Evolutionary conservation across 495 filamentous ascomycete species (phyloP).

Genomic region (Penicillium lividum): DNA sequence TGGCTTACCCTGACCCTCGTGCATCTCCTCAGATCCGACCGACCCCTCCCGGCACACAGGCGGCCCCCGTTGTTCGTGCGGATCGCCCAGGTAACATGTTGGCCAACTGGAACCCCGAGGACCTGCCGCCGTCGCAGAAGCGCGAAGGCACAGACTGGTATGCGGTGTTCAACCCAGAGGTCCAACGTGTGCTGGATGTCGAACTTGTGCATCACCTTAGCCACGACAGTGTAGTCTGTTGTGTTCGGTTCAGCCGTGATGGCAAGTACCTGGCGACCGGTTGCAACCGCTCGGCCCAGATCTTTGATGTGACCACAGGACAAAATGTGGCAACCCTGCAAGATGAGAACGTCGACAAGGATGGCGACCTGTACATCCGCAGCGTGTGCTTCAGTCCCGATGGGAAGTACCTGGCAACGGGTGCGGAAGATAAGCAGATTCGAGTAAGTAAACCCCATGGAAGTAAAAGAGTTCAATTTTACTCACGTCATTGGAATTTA

Average conservation of each 20-base stretch:
- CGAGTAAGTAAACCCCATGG: conserved; percentile 56
- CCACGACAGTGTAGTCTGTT: conserved; percentile 89
- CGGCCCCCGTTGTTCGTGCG: conserved; percentile 46
- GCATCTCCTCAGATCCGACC: conserved; percentile 88
- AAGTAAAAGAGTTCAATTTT: neutral
- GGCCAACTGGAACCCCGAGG: conserved; percentile 83
- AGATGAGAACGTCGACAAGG: conserved; percentile 80
- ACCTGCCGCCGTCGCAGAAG: conserved; percentile 78
- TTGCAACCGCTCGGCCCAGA: conserved; percentile 86
- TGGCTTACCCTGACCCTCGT: conserved; percentile 78
- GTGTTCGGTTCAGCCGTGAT: conserved; percentile 85
- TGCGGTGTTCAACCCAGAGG: conserved; percentile 83
- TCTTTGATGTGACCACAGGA: conserved; percentile 80
- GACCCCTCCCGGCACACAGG: conserved; percentile 55
- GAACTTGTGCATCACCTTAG: conserved; percentile 82
- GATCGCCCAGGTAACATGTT: conserved; percentile 73
- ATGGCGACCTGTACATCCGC: conserved; percentile 84
- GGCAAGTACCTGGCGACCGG: conserved; percentile 88
- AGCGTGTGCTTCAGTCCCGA: conserved; percentile 94
- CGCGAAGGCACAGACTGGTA: conserved; percentile 85
- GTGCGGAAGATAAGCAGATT: conserved; percentile 90
- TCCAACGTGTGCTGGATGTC: conserved; percentile 81
- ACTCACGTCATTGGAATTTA: conserved; percentile 28
- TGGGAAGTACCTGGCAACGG: conserved; percentile 84
- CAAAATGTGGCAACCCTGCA: conserved; percentile 77